phyloP scores from a whole-genome alignment of 305 asterid genomes.

The Ilex paraguariensis region DNA sequence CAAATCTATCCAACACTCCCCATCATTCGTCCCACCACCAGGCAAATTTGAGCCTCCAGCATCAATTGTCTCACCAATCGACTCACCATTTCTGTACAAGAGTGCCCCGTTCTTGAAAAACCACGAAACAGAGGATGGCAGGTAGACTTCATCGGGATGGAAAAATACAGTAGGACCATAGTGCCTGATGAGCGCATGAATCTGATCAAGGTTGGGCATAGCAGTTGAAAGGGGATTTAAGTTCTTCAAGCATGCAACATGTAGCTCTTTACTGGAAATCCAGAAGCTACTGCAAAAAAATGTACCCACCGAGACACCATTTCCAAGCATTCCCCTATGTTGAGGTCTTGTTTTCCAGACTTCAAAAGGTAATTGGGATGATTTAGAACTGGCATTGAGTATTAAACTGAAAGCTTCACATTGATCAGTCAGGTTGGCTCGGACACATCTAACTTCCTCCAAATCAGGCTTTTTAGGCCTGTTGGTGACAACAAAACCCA shows the following conservation, averaged over 20 bases:
- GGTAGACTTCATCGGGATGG: conserved; percentile 70
- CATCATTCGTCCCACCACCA: conserved; percentile 60
- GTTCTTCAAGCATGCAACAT: conserved; percentile 66
- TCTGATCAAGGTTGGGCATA: conserved; percentile 78
- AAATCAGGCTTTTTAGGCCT: conserved; percentile 54
- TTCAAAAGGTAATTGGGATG: conserved; percentile 37
- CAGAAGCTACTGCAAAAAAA: conserved; percentile 51
- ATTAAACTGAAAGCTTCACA: conserved; percentile 45
- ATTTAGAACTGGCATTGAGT: conserved; percentile 32
- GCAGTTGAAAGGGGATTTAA: conserved; percentile 41
- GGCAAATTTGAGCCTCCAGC: conserved; percentile 73
- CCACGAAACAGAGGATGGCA: conserved; percentile 87
- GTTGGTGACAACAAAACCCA: conserved; percentile 68
- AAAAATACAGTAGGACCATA: conserved; percentile 84
- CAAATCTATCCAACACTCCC: conserved; percentile 75
- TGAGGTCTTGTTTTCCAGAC: conserved; percentile 59
- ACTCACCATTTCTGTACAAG: conserved; percentile 31
- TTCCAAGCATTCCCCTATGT: conserved; percentile 58
- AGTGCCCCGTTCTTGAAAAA: conserved; percentile 71
- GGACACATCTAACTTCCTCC: conserved; percentile 68
- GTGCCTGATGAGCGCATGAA: conserved; percentile 56
- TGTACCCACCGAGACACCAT: conserved; percentile 68
- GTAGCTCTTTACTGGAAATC: conserved; percentile 36
- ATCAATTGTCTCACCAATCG: conserved; percentile 45
- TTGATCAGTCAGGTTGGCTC: conserved; percentile 60